These are phyloP conservation scores for Scortechinia acanthostroma DNA, from an alignment of 2,329 filamentous ascomycete genomes.

Conservation along the genomic window DNA sequence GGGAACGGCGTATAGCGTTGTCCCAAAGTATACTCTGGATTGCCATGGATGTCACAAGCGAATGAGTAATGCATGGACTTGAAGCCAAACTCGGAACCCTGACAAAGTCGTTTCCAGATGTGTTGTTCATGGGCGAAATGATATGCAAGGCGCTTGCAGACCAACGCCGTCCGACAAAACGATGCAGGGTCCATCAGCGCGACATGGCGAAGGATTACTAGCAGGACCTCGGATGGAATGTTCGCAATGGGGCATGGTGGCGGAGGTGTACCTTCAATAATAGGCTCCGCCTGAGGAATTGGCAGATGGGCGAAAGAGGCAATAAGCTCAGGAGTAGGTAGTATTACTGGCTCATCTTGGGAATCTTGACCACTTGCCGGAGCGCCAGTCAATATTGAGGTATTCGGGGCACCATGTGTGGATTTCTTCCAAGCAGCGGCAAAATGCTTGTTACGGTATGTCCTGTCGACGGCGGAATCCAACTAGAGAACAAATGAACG, in stretches of 20 bases:
- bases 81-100: slow-evolving; percentile 71
- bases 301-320: slow-evolving; percentile 64
- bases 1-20: slow-evolving; percentile 15
- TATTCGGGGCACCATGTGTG: slow-evolving; percentile 7
- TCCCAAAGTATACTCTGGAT: slow-evolving; percentile 25
- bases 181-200: slow-evolving; percentile 70
- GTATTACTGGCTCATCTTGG: slow-evolving; percentile 41
- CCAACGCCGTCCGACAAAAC: slow-evolving; percentile 68
- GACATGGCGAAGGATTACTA: slow-evolving; percentile 69
- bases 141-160: slow-evolving; percentile 83
- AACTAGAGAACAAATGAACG: slow-evolving; percentile 42
- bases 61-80: slow-evolving; percentile 76
- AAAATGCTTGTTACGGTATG: slow-evolving; percentile 88
- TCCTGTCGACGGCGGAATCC: slow-evolving; percentile 75
- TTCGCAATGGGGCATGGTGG: slow-evolving; percentile 73
- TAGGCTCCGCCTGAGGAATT: slow-evolving; percentile 61
- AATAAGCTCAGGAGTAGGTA: slow-evolving; percentile 64
- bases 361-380: slow-evolving; percentile 37
- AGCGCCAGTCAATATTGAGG: slow-evolving; percentile 15
- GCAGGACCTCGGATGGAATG: slow-evolving; percentile 77
- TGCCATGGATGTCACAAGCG: slow-evolving; percentile 51
- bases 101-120: slow-evolving; percentile 75
- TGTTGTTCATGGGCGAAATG: slow-evolving; percentile 76
- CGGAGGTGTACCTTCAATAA: slow-evolving; percentile 64
- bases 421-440: slow-evolving; percentile 45